These are phyloP conservation scores for Nymphaea colorata DNA, from an alignment of 164 flowering plant species.

Conservation along the genomic window DNA sequence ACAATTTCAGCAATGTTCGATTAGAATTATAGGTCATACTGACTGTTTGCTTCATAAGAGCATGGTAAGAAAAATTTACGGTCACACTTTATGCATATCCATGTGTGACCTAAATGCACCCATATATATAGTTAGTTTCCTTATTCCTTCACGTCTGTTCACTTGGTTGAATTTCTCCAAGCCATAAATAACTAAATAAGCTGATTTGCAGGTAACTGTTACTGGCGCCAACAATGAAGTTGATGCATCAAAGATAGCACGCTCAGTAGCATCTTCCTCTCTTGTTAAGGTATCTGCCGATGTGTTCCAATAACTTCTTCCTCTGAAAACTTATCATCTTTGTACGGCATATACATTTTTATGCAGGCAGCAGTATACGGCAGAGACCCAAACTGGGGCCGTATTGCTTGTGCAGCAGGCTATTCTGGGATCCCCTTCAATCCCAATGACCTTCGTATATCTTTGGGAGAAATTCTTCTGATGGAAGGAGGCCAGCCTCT, in stretches of 20 bases:
- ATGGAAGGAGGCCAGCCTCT: slow-evolving; percentile 95
- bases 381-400: slow-evolving; percentile 99
- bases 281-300: slow-evolving; percentile 51
- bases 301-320: not conserved
- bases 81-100: too few relatives aligned
- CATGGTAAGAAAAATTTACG: too few relatives aligned
- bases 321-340: not conserved
- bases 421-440: slow-evolving; percentile 73
- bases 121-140: too few relatives aligned
- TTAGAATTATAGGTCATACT: too few relatives aligned
- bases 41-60: too few relatives aligned
- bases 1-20: too few relatives aligned
- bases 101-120: too few relatives aligned
- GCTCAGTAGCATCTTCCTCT: slow-evolving; percentile 90
- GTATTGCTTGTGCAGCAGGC: slow-evolving; percentile 96
- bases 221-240: slow-evolving; percentile 62
- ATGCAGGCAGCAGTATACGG: slow-evolving; percentile 90
- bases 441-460: slow-evolving; percentile 48
- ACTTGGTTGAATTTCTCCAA: too few relatives aligned
- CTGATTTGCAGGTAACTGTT: slow-evolving; percentile 47
- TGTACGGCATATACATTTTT: not conserved
- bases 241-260: slow-evolving; percentile 89
- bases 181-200: not conserved
- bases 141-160: too few relatives aligned
- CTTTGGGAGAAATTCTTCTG: slow-evolving; percentile 69